Conservation (phyloP, 2,329 filamentous ascomycete genomes). For the Diaporthe sp. region DNA sequence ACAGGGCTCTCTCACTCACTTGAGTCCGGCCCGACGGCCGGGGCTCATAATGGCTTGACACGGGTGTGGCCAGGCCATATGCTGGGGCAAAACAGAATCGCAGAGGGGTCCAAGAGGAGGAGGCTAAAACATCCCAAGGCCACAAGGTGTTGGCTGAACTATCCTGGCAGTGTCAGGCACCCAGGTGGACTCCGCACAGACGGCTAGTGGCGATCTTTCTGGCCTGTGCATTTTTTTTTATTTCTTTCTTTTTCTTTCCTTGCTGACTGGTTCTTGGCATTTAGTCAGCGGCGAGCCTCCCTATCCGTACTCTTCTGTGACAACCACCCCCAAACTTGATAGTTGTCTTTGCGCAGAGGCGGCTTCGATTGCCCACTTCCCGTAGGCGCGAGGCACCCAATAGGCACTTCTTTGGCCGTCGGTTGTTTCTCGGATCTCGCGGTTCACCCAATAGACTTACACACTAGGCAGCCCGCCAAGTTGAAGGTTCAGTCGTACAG, state of each 20-base stretch:
- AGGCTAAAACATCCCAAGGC: slow-evolving; percentile 30
- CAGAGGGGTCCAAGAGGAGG: neutral
- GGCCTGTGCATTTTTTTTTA: neutral
- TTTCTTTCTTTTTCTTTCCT: neutral
- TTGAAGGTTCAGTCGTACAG: slow-evolving; percentile 9
- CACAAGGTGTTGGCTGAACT: neutral
- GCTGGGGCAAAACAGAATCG: neutral
- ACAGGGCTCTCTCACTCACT: slow-evolving; percentile 12
- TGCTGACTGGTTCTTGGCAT: neutral
- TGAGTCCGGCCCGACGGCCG: slow-evolving; percentile 22
- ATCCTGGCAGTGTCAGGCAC: neutral
- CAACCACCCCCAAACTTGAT: neutral
- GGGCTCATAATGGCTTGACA: slow-evolving; percentile 3
- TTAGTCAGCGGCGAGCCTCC: neutral
- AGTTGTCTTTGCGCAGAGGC: neutral
- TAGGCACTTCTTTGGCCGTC: neutral
- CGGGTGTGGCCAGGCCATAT: neutral
- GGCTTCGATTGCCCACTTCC: slow-evolving; percentile 4
- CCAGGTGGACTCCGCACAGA: neutral
- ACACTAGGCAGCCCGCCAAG: neutral
- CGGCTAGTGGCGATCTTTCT: slow-evolving; percentile 19
- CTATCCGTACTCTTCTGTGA: neutral
- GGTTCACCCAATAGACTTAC: neutral
- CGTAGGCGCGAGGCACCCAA: neutral
- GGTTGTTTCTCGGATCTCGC: neutral